Percentiles rank a stretch among this genome's conserved stretches.
Evolutionary conservation across 2,329 filamentous ascomycete species (phyloP).

Genomic region (Calycina marina): DNA sequence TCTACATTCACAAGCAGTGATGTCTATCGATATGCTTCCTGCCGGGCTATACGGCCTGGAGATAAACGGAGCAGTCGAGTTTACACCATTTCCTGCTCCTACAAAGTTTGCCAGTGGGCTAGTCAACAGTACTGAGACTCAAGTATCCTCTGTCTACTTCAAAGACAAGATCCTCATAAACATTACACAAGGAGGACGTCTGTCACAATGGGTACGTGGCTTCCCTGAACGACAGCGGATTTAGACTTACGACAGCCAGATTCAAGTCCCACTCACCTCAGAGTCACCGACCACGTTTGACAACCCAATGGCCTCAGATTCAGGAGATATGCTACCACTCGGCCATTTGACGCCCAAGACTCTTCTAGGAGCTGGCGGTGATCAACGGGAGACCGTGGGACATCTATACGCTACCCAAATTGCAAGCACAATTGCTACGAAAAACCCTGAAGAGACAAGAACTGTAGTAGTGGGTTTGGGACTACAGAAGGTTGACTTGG

Average conservation of each 20-base stretch:
- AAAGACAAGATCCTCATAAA: slow-evolving; percentile 85
- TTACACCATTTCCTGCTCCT: slow-evolving; percentile 16
- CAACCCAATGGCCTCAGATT: slow-evolving; percentile 27
- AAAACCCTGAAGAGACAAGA: slow-evolving; percentile 48
- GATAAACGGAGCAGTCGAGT: slow-evolving; percentile 6
- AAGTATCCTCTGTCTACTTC: slow-evolving; percentile 60
- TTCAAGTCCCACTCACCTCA: slow-evolving; percentile 65
- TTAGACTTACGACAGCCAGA: slow-evolving; percentile 27
- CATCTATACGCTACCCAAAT: slow-evolving; percentile 85
- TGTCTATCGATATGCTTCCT: slow-evolving; percentile 9
- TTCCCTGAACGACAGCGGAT: background rate
- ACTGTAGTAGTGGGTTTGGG: slow-evolving; percentile 49
- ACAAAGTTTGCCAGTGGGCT: slow-evolving; percentile 33
- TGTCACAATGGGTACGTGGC: slow-evolving; percentile 78
- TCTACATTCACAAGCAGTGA: too few relatives aligned
- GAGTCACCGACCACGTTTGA: slow-evolving; percentile 46
- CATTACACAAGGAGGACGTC: slow-evolving; percentile 67
- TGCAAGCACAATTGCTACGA: slow-evolving; percentile 61
- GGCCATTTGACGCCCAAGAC: slow-evolving; percentile 75
- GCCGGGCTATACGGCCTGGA: slow-evolving; percentile 6
- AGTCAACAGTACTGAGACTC: slow-evolving; percentile 56
- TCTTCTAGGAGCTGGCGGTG: slow-evolving; percentile 67
- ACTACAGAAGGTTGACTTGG: slow-evolving; percentile 30
- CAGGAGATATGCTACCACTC: slow-evolving; percentile 47
- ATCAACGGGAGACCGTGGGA: slow-evolving; percentile 67